These are phyloP conservation scores for Russula griseocarnosa DNA, from an alignment of 768 basidiomycete genomes.

Conservation along the genomic window DNA sequence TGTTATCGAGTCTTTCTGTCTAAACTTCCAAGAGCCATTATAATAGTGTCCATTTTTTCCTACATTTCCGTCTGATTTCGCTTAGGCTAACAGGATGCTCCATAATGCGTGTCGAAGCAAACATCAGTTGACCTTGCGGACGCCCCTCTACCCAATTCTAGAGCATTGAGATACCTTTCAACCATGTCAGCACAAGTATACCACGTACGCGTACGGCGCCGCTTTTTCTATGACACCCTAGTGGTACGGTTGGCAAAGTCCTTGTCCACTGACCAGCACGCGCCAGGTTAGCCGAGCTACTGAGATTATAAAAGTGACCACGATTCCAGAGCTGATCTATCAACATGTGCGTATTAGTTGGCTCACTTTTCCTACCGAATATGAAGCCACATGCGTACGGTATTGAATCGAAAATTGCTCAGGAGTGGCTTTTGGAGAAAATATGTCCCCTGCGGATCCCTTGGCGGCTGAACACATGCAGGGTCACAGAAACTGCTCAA, in stretches of 20 bases:
- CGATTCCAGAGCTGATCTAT: conserved; percentile 21
- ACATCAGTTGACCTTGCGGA: conserved; percentile 5
- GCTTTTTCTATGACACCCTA: conserved; percentile 15
- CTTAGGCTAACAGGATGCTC: background rate
- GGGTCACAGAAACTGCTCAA: background rate
- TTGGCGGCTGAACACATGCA: background rate
- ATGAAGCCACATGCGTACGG: background rate
- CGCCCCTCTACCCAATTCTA: conserved; percentile 11
- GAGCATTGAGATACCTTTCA: background rate
- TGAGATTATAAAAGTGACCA: background rate
- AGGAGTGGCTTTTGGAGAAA: conserved; percentile 7
- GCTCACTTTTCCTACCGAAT: background rate
- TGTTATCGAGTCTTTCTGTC: background rate
- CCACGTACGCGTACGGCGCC: conserved; percentile 15
- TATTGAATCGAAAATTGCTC: conserved; percentile 7
- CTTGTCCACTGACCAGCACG: conserved; percentile 8
- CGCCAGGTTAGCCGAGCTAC: background rate
- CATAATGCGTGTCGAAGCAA: background rate
- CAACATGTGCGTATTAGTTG: background rate
- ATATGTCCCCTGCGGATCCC: background rate
- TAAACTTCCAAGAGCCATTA: background rate
- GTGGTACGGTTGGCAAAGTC: conserved; percentile 23
- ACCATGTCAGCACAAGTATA: no score
- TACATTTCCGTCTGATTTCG: background rate
- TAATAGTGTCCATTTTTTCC: background rate